Evolutionary conservation across 108 stramenopile species (phyloP).

Genomic region (Fragilariopsis cylindrus): DNA sequence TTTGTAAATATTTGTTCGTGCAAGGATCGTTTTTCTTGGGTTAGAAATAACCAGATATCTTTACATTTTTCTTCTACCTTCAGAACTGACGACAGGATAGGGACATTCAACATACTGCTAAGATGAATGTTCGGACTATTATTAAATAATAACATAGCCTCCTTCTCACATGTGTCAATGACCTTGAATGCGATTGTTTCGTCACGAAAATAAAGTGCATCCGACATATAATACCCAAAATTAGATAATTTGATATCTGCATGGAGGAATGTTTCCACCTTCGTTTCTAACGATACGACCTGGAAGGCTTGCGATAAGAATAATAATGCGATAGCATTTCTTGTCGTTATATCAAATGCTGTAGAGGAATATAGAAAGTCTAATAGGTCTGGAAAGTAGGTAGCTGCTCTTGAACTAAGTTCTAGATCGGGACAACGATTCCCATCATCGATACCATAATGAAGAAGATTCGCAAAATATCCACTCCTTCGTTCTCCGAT

Average conservation of each 20-base stretch:
- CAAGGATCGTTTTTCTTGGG: not conserved
- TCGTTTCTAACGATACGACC: not conserved
- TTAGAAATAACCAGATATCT: constrained; percentile 5
- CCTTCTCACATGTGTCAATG: constrained; percentile 3
- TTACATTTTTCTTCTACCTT: not conserved
- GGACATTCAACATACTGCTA: not conserved
- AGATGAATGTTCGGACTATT: not conserved
- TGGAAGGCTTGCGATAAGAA: constrained; percentile 15
- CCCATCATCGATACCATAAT: constrained; percentile 12
- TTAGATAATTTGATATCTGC: constrained; percentile 7
- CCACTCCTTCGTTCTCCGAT: constrained; percentile 38
- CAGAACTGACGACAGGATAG: not conserved
- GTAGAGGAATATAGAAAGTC: constrained; percentile 30
- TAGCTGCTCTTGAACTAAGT: constrained; percentile 29
- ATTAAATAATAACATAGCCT: not conserved
- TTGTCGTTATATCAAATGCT: constrained; percentile 8
- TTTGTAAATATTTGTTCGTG: not conserved
- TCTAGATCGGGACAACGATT: constrained; percentile 20
- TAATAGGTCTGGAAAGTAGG: constrained; percentile 37
- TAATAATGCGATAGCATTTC: constrained; percentile 13
- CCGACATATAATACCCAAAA: constrained; percentile 19
- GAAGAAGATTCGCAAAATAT: constrained; percentile 47
- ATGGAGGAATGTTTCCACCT: constrained; percentile 11
- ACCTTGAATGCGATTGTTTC: constrained; percentile 8
- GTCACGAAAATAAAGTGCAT: constrained; percentile 11